A percentile compares a stretch with the other conserved stretches of the same genome.
phyloP scores from a whole-genome alignment of 495 filamentous ascomycete genomes.

The Cryomyces antarcticus region DNA sequence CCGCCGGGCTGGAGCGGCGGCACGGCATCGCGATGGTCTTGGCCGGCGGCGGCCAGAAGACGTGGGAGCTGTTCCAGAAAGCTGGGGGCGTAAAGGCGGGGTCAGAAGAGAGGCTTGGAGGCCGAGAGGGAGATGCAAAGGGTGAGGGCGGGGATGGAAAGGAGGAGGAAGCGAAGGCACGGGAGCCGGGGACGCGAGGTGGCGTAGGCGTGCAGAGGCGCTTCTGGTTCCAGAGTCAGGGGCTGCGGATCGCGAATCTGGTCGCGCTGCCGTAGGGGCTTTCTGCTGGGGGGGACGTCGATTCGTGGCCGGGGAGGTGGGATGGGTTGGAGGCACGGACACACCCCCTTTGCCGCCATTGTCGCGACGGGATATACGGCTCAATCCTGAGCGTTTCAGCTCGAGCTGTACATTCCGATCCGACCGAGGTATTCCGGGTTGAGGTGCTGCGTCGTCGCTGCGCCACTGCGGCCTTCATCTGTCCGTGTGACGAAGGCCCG shows the following conservation, averaged over 20 bases:
- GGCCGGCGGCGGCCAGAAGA: constrained; percentile 55
- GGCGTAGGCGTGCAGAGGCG: constrained; percentile 49
- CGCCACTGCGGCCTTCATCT: too few species aligned
- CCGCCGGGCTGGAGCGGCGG: constrained; percentile 48
- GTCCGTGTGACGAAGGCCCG: too few species aligned
- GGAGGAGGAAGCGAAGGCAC: background rate
- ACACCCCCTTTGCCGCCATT: too few species aligned
- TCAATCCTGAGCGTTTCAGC: too few species aligned
- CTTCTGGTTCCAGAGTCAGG: constrained; percentile 66
- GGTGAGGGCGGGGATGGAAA: background rate
- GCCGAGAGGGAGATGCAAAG: constrained; percentile 28
- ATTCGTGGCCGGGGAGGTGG: too few species aligned
- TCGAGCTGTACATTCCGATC: too few species aligned
- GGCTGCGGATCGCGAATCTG: constrained; percentile 58
- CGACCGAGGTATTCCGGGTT: too few species aligned
- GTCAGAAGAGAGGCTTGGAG: constrained; percentile 55
- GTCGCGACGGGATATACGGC: too few species aligned
- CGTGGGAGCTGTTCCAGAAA: constrained; percentile 37
- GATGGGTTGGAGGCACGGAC: too few species aligned
- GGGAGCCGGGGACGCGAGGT: background rate
- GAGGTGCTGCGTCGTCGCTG: too few species aligned
- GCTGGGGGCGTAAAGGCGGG: constrained; percentile 36
- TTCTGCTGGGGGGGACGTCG: background rate
- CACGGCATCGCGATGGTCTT: constrained; percentile 67
- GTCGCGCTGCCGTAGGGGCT: constrained; percentile 32